Evolutionary conservation across 148 eudicot genomes (phyloP).

Genomic region (Rhododendron molle): DNA sequence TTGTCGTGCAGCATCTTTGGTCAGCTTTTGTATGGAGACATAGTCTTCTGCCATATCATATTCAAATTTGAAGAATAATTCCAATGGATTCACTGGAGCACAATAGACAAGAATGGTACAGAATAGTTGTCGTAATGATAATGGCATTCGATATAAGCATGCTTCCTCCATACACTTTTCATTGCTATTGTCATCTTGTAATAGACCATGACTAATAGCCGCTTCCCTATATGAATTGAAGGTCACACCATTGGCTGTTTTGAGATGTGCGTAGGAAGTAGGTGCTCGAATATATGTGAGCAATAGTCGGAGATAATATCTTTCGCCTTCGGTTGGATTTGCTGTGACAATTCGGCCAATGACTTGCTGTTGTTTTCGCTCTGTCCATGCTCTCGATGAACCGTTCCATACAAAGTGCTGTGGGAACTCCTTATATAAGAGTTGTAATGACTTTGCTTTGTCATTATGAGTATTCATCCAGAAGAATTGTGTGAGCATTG

Average conservation of each 20-base stretch:
- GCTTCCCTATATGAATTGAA: neutral
- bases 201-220: neutral
- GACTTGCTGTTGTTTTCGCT: neutral
- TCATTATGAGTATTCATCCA: neutral
- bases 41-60: neutral
- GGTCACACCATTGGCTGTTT: neutral
- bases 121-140: neutral
- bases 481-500: neutral
- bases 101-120: neutral
- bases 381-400: neutral
- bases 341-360: neutral
- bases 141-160: neutral
- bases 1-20: neutral
- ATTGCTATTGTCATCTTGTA: neutral
- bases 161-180: neutral
- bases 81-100: neutral
- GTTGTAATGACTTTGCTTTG: accelerated
- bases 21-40: neutral
- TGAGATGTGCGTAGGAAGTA: neutral
- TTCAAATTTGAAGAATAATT: neutral
- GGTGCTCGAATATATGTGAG: neutral
- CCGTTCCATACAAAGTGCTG: neutral
- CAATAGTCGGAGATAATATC: neutral
- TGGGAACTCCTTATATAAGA: neutral
- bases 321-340: neutral